phyloP scores from a whole-genome alignment of 305 asterid genomes.

The Fraxinus baroniana region DNA sequence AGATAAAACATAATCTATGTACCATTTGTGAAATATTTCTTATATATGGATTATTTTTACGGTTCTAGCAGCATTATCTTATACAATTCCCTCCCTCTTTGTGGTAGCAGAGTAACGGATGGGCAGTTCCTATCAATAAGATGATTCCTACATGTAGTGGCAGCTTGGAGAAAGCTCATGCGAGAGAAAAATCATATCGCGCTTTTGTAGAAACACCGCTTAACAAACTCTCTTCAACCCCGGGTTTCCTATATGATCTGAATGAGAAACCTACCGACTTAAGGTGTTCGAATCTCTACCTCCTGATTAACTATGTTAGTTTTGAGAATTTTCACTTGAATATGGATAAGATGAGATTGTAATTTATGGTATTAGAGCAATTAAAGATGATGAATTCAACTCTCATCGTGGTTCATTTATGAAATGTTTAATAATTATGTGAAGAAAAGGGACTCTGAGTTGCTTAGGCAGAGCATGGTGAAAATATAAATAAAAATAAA shows the following conservation, averaged over 20 bases:
- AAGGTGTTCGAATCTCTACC: conserved; percentile 16
- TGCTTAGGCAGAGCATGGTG: neutral
- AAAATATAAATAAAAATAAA: neutral
- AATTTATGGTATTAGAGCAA: neutral
- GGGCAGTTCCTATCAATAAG: conserved; percentile 21
- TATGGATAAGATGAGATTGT: neutral
- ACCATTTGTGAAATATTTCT: neutral
- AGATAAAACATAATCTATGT: neutral
- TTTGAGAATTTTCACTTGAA: neutral
- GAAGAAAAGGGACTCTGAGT: neutral
- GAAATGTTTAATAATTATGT: neutral
- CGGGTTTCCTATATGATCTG: conserved; percentile 32
- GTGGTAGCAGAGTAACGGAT: conserved; percentile 4
- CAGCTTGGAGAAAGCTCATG: conserved; percentile 1
- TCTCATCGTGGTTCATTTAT: neutral
- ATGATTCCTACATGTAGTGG: conserved; percentile 22
- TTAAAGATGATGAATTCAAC: neutral
- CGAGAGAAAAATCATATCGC: conserved; percentile 4
- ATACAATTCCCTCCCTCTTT: neutral
- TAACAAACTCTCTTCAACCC: conserved; percentile 17
- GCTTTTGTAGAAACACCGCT: conserved; percentile 19
- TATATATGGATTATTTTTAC: neutral
- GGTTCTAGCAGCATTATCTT: neutral
- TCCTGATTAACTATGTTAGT: neutral
- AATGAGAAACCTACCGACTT: conserved; percentile 18